Evolutionary conservation across 768 basidiomycete genomes (phyloP).

Genomic region (Mycena galopus): DNA sequence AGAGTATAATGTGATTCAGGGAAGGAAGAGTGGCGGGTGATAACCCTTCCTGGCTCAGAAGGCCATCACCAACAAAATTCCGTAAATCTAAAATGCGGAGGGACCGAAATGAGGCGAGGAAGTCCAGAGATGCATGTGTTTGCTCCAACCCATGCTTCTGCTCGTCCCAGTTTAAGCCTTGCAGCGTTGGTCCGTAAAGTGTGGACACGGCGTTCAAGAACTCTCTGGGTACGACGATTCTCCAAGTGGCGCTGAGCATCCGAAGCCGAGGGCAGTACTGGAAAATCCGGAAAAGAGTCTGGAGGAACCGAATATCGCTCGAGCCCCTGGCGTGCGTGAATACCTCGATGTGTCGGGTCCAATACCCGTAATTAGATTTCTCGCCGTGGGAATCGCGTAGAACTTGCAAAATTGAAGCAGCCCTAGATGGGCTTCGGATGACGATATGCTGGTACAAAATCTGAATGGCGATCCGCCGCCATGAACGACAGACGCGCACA

Average conservation of each 20-base stretch:
- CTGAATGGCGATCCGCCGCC: slow-evolving; percentile 58
- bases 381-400: slow-evolving; percentile 41
- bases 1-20: slow-evolving; percentile 59
- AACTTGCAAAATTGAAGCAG: slow-evolving; percentile 51
- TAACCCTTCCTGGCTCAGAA: slow-evolving; percentile 24
- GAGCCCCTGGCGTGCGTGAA: slow-evolving; percentile 59
- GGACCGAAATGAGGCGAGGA: slow-evolving; percentile 55
- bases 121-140: slow-evolving; percentile 48
- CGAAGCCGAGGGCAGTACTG: slow-evolving; percentile 60
- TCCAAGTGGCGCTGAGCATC: slow-evolving; percentile 63
- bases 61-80: slow-evolving; percentile 50
- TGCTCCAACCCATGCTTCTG: slow-evolving; percentile 41
- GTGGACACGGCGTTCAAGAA: slow-evolving; percentile 57
- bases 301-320: slow-evolving; percentile 53
- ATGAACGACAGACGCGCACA: slow-evolving; percentile 61
- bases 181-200: slow-evolving; percentile 56
- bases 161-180: slow-evolving; percentile 62
- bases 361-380: slow-evolving; percentile 53
- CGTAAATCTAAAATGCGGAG: slow-evolving; percentile 63
- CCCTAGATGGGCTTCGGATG: slow-evolving; percentile 60
- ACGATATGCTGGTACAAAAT: slow-evolving; percentile 61
- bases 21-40: slow-evolving; percentile 52
- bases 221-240: slow-evolving; percentile 55
- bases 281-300: slow-evolving; percentile 58
- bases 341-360: slow-evolving; percentile 63